phyloP scores from a whole-genome alignment of 306 rosid genomes.

The Cyclanthera cordifolia region DNA sequence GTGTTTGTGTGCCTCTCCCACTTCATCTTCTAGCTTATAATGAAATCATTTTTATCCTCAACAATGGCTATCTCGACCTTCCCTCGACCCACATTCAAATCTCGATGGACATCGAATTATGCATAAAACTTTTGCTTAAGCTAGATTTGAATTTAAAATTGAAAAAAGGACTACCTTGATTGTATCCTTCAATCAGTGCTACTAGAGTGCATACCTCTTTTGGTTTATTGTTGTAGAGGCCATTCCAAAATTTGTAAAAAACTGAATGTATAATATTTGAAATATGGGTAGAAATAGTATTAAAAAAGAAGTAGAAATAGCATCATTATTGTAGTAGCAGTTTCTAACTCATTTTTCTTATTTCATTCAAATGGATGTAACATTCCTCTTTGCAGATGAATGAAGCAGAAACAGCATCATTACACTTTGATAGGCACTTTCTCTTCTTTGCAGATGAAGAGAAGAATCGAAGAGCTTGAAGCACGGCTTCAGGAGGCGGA shows the following conservation, averaged over 20 bases:
- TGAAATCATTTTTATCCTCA: too few species aligned
- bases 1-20: too few species aligned
- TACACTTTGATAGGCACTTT: too few species aligned
- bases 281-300: neutral
- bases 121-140: neutral
- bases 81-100: too few species aligned
- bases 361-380: neutral
- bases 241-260: neutral
- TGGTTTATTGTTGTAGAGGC: neutral
- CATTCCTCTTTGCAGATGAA: too few species aligned
- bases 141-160: neutral
- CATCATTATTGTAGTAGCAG: neutral
- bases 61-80: too few species aligned
- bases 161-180: neutral
- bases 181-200: neutral
- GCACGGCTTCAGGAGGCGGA: conserved; percentile 66
- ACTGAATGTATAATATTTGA: neutral
- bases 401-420: too few species aligned
- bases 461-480: conserved; percentile 55
- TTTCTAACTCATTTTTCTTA: neutral
- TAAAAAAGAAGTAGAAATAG: too few species aligned
- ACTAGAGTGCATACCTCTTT: neutral
- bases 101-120: neutral
- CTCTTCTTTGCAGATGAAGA: conserved; percentile 37
- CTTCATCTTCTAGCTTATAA: too few species aligned